Percentiles rank a stretch among this genome's conserved stretches.
Conservation (phyloP, 176 grass and related monocot species). For the Zizania latifolia region DNA sequence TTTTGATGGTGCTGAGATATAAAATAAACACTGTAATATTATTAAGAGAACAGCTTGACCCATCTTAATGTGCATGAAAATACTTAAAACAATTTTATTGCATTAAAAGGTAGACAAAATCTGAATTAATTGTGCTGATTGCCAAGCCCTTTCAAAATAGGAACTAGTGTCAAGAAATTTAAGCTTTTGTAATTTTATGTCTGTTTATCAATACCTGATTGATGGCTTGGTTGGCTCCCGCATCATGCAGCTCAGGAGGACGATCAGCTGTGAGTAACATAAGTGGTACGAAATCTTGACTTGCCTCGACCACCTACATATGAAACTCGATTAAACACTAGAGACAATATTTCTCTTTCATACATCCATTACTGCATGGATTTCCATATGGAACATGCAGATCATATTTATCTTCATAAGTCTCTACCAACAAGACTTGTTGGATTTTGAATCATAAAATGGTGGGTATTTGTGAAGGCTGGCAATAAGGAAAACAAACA, state of each 20-base stretch:
- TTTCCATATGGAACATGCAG: background rate
- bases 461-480: constrained; percentile 4
- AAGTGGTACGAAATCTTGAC: constrained; percentile 80
- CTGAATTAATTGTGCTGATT: background rate
- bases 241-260: constrained; percentile 86
- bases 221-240: constrained; percentile 87
- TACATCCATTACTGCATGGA: background rate
- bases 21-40: constrained; percentile 7
- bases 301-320: constrained; percentile 85
- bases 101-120: background rate
- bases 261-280: constrained; percentile 88
- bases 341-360: background rate
- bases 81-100: background rate
- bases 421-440: background rate
- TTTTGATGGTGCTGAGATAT: background rate
- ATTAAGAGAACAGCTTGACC: background rate
- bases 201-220: constrained; percentile 61
- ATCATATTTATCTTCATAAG: constrained; percentile 12
- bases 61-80: background rate
- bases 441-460: background rate
- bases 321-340: constrained; percentile 24
- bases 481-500: background rate
- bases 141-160: background rate
- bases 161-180: constrained; percentile 11
- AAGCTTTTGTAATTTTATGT: constrained; percentile 16